These are phyloP conservation scores for Candida orba DNA, from an alignment of 805 yeast species.

Conservation along the genomic window DNA sequence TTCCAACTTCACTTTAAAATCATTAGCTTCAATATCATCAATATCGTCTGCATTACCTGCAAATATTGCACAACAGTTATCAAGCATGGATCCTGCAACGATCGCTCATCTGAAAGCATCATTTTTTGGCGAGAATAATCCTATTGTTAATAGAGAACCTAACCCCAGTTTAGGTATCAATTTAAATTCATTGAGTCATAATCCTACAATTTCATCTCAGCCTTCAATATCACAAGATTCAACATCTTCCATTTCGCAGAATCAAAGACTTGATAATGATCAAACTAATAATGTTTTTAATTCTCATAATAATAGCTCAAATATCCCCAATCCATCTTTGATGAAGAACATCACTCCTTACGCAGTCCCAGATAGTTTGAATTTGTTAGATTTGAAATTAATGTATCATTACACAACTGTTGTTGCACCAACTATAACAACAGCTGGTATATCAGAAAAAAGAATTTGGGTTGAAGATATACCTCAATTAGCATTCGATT, in stretches of 20 bases:
- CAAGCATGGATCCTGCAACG: conserved; percentile 14
- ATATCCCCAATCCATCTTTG: not conserved
- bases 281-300: conserved; percentile 1
- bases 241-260: conserved; percentile 19
- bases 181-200: conserved; percentile 20
- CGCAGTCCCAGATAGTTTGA: conserved; percentile 44
- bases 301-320: not conserved
- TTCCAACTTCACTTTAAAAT: conserved; percentile 8
- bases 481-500: conserved; percentile 79
- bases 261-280: conserved; percentile 6
- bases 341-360: conserved; percentile 8
- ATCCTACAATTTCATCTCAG: conserved; percentile 26
- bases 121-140: conserved; percentile 10
- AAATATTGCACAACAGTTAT: conserved; percentile 5
- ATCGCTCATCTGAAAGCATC: conserved; percentile 9
- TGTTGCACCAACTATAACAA: conserved; percentile 82
- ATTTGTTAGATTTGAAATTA: conserved; percentile 52
- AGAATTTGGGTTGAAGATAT: conserved; percentile 85
- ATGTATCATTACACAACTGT: conserved; percentile 83
- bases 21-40: not conserved
- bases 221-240: conserved; percentile 24
- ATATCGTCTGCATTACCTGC: conserved; percentile 3
- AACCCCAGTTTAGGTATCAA: conserved; percentile 14
- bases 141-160: conserved; percentile 4
- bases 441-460: conserved; percentile 82